phyloP scores from a whole-genome alignment of 192 early-diverging fungal species.

The Funneliformis geosporum region DNA sequence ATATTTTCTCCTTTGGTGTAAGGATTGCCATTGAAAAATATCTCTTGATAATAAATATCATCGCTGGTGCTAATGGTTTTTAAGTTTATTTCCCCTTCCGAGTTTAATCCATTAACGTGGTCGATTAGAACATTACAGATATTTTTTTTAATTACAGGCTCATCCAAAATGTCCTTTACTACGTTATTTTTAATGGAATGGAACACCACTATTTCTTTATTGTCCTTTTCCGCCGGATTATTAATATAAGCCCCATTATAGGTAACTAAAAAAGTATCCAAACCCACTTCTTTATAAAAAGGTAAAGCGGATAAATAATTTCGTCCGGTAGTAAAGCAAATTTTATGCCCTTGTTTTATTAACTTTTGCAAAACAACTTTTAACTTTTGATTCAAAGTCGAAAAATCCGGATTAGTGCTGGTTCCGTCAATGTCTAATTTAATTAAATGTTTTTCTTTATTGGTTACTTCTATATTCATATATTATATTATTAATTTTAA shows the following conservation, averaged over 20 bases:
- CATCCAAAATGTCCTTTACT: constrained; percentile 1
- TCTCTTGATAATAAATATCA: constrained; percentile 22
- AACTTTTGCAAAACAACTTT: constrained; percentile 26
- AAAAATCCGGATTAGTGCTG: constrained; percentile 4
- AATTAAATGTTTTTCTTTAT: constrained; percentile 30
- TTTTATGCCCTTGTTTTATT: constrained; percentile 15
- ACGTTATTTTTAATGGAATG: too few relatives aligned
- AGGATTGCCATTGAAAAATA: constrained; percentile 23
- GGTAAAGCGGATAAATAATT: constrained; percentile 26
- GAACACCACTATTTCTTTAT: too few relatives aligned
- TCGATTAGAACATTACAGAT: constrained; percentile 1
- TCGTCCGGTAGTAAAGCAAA: constrained; percentile 15
- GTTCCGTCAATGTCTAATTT: constrained; percentile 15
- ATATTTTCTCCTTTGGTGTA: constrained; percentile 16
- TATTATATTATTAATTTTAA: too few relatives aligned
- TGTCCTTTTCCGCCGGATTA: neutral
- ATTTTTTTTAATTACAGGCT: constrained; percentile 19
- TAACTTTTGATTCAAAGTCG: constrained; percentile 4
- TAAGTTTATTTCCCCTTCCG: too few relatives aligned
- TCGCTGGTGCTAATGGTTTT: constrained; percentile 15
- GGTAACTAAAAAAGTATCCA: constrained; percentile 25
- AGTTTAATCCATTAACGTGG: too few relatives aligned
- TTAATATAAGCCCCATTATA: constrained; percentile 27
- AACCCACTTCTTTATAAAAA: constrained; percentile 25
- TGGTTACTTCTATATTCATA: constrained; percentile 25